Evolutionary conservation across 2,329 filamentous ascomycete species (phyloP).

Genomic region (Cadophora sp.): DNA sequence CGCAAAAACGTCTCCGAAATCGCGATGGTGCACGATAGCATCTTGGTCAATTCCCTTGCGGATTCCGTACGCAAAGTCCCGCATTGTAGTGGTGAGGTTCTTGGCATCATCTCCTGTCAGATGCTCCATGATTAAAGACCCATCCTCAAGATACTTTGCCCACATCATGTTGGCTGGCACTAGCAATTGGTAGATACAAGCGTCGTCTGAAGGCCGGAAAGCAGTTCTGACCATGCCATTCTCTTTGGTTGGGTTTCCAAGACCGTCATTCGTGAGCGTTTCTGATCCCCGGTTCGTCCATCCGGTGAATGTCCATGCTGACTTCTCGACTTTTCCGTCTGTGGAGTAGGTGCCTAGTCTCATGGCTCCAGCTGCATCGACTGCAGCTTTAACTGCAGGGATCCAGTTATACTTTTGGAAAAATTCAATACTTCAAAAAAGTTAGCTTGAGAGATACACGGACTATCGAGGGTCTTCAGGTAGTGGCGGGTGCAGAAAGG

Average conservation of each 20-base stretch:
- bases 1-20: constrained; percentile 74
- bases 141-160: constrained; percentile 63
- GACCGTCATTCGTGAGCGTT: constrained; percentile 77
- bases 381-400: constrained; percentile 70
- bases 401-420: constrained; percentile 79
- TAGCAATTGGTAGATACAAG: constrained; percentile 80
- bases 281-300: constrained; percentile 78
- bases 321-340: constrained; percentile 60
- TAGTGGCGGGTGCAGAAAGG: not conserved
- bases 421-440: constrained; percentile 61
- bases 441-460: not conserved
- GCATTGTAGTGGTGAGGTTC: constrained; percentile 62
- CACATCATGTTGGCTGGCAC: constrained; percentile 92
- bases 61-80: constrained; percentile 65
- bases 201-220: constrained; percentile 90
- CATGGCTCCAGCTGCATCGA: constrained; percentile 74
- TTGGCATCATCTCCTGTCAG: constrained; percentile 52
- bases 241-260: constrained; percentile 77
- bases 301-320: constrained; percentile 79
- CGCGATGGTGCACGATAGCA: constrained; percentile 69
- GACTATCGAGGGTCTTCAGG: not conserved
- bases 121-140: constrained; percentile 58
- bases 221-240: constrained; percentile 86
- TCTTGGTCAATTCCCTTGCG: constrained; percentile 72
- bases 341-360: constrained; percentile 74